Evolutionary conservation across 106 monocot species (phyloP).

Genomic region (Acorus gramineus): DNA sequence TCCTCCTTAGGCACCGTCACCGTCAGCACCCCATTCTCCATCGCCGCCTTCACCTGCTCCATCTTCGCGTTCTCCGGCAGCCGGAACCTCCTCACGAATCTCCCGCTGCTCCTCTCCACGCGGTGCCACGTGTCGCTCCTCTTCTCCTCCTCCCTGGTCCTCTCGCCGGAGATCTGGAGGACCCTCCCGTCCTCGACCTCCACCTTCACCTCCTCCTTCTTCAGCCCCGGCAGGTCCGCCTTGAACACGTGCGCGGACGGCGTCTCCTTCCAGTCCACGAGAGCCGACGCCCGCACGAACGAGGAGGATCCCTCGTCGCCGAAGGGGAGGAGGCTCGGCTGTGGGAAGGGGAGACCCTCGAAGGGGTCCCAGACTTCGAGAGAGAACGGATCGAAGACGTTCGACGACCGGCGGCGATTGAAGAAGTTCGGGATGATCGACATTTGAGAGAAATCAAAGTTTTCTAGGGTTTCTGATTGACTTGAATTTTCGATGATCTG

Average conservation of each 20-base stretch:
- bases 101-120: conserved; percentile 34
- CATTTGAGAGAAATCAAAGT: too few relatives aligned
- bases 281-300: conserved; percentile 7
- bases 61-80: conserved; percentile 13
- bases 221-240: conserved; percentile 16
- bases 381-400: conserved; percentile 25
- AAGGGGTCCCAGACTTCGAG: conserved; percentile 22
- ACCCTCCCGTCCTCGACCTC: conserved; percentile 7
- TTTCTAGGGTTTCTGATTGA: too few relatives aligned
- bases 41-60: conserved; percentile 26
- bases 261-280: conserved; percentile 24
- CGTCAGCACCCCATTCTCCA: conserved; percentile 47
- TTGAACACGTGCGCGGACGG: conserved; percentile 21
- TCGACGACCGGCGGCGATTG: too few relatives aligned
- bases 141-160: conserved; percentile 29
- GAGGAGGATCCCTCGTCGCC: conserved; percentile 8
- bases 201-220: conserved; percentile 8
- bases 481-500: too few relatives aligned
- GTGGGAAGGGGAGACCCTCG: conserved; percentile 5
- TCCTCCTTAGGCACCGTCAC: conserved; percentile 39
- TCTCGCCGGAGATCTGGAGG: conserved; percentile 17
- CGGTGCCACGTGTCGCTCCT: conserved; percentile 34
- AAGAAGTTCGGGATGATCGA: too few relatives aligned
- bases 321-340: conserved; percentile 6
- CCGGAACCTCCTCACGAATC: conserved; percentile 19